Evolutionary conservation across 2,329 filamentous ascomycete genomes (phyloP).

Genomic region (Diaporthe vaccinii): DNA sequence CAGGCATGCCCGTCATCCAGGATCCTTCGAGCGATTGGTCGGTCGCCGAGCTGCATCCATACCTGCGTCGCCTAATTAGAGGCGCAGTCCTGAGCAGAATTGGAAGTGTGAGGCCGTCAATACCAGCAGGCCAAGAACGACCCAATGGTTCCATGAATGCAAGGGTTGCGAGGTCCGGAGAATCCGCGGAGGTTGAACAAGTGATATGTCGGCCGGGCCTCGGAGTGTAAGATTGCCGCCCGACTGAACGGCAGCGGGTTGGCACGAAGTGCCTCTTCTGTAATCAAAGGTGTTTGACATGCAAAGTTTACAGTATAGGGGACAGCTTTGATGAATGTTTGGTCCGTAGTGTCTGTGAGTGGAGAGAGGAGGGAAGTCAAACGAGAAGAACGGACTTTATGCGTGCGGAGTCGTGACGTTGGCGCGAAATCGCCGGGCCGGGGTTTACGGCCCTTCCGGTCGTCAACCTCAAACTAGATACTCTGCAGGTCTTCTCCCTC

Average conservation of each 20-base stretch:
- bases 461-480: neutral
- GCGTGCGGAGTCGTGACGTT: neutral
- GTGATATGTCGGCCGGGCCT: neutral
- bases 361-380: neutral
- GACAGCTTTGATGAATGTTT: neutral
- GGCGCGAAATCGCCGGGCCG: neutral
- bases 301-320: no score
- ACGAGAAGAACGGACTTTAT: neutral
- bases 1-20: neutral
- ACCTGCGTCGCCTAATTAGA: neutral
- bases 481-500: neutral
- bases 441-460: conserved; percentile 4
- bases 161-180: neutral
- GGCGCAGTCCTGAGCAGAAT: neutral
- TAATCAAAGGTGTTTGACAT: neutral
- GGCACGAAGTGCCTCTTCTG: neutral
- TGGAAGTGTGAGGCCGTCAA: neutral
- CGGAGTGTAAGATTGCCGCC: neutral
- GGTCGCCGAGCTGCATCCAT: neutral
- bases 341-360: neutral
- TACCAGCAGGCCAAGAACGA: neutral
- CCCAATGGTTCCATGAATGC: neutral
- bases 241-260: neutral
- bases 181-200: conserved; percentile 9
- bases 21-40: conserved; percentile 14